These are phyloP conservation scores for Penicillium ochrochloron DNA, from an alignment of 495 filamentous ascomycete genomes.

Conservation along the genomic window DNA sequence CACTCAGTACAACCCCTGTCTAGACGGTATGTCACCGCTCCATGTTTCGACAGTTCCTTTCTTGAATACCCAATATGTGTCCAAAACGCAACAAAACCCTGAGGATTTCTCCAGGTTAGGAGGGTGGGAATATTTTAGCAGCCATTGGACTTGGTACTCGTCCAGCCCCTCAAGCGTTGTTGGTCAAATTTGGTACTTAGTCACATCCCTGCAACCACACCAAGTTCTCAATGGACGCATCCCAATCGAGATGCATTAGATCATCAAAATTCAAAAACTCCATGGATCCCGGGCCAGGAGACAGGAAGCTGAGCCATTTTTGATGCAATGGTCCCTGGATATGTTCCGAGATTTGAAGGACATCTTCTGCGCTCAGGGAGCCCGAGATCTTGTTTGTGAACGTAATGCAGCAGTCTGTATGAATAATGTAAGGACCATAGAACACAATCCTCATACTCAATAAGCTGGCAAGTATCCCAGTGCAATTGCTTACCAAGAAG, in stretches of 20 bases:
- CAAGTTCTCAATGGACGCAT: neutral
- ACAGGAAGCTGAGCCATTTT: neutral
- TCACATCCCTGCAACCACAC: neutral
- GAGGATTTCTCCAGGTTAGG: too few relatives aligned
- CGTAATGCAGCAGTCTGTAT: neutral
- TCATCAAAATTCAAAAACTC: neutral
- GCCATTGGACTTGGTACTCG: neutral
- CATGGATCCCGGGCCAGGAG: neutral
- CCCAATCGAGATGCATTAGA: neutral
- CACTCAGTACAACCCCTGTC: too few relatives aligned
- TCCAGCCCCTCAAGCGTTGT: neutral
- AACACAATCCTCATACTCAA: neutral
- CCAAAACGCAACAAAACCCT: too few relatives aligned
- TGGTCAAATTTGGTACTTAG: neutral
- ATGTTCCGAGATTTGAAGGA: neutral
- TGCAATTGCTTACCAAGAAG: constrained; percentile 3
- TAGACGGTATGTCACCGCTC: too few relatives aligned
- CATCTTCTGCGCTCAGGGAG: neutral
- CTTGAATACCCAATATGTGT: too few relatives aligned
- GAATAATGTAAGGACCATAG: neutral
- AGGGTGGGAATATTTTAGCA: too few relatives aligned
- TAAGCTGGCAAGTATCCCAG: neutral
- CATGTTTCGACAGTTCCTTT: too few relatives aligned
- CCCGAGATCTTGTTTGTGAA: neutral
- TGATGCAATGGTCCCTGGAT: neutral